These are phyloP conservation scores for Biancaea sappan DNA, from an alignment of 306 rosid genomes.

Conservation along the genomic window DNA sequence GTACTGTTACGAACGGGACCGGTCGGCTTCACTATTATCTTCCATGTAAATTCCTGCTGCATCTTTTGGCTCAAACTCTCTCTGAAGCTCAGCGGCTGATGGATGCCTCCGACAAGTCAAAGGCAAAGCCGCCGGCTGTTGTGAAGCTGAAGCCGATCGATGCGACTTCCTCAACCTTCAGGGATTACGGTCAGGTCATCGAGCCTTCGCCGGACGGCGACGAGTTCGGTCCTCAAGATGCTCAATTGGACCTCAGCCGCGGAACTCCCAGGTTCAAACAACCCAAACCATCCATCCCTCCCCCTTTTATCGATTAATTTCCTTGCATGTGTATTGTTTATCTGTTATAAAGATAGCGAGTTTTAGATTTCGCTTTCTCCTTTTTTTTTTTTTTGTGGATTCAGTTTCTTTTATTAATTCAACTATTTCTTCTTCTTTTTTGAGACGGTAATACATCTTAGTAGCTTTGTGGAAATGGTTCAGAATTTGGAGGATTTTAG, in stretches of 20 bases:
- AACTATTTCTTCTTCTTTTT: neutral
- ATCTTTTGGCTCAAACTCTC: neutral
- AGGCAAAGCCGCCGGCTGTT: neutral
- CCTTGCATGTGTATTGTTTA: neutral
- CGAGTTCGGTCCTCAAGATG: constrained; percentile 68
- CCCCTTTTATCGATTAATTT: neutral
- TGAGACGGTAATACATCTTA: neutral
- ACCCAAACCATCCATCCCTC: neutral
- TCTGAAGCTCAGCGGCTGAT: neutral
- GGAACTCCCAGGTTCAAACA: constrained; percentile 74
- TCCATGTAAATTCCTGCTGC: neutral
- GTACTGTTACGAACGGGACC: too few species aligned
- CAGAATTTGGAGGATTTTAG: neutral
- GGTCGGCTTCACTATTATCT: too few species aligned
- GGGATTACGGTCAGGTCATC: constrained; percentile 72
- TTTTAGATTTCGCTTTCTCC: neutral
- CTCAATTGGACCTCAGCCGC: constrained; percentile 71
- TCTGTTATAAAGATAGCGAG: neutral
- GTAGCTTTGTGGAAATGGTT: neutral
- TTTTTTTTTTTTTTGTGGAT: neutral
- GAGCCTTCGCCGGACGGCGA: constrained; percentile 59
- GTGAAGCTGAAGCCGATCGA: constrained; percentile 61
- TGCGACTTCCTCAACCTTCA: constrained; percentile 64
- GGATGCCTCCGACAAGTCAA: constrained; percentile 24
- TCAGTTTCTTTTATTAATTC: neutral